Percentiles rank a stretch among this genome's conserved stretches.
Evolutionary conservation across 192 early-diverging fungal genomes (phyloP).

Genomic region (Chytriomyces sp.): DNA sequence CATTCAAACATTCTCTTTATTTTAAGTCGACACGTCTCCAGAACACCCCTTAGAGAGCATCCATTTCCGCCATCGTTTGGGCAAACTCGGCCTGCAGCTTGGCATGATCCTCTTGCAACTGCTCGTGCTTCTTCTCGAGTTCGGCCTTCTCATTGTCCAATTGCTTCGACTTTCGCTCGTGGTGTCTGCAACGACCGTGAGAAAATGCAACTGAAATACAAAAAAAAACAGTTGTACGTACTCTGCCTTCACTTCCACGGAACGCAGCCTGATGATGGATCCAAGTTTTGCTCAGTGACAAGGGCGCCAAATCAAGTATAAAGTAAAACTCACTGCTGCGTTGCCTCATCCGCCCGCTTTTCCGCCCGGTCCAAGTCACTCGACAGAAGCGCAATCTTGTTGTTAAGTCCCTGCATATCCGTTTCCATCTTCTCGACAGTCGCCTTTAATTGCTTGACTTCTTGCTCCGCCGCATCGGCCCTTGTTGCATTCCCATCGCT

Average conservation of each 20-base stretch:
- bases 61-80: conserved; percentile 72
- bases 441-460: conserved; percentile 47
- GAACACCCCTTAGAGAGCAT: conserved; percentile 70
- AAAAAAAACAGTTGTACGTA: background rate
- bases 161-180: conserved; percentile 85
- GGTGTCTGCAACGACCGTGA: conserved; percentile 79
- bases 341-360: conserved; percentile 52
- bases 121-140: conserved; percentile 77
- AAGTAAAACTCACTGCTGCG: conserved; percentile 6
- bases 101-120: conserved; percentile 66
- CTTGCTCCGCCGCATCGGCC: conserved; percentile 47
- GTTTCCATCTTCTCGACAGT: conserved; percentile 46
- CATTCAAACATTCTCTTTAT: no score
- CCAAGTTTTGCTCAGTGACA: background rate
- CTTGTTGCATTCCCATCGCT: conserved; percentile 39
- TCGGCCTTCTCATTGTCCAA: conserved; percentile 72
- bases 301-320: background rate
- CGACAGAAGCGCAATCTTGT: conserved; percentile 52
- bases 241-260: conserved; percentile 21
- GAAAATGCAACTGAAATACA: conserved; percentile 19
- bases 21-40: background rate
- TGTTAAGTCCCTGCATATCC: conserved; percentile 51
- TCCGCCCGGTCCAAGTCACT: conserved; percentile 52
- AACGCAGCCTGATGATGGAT: conserved; percentile 8
- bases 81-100: conserved; percentile 76